Percentiles rank a stretch among this genome's conserved stretches.
phyloP scores from a whole-genome alignment of 164 flowering plant species.

The grape (Vitis vinifera) region ASM3070453v1 NC_081811.1:7798501-7799000 shows the following conservation, averaged over 20 bases:
- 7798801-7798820: constrained; percentile 83
- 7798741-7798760: constrained; percentile 79
- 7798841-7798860: constrained; percentile 39
- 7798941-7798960: neutral
- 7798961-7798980: neutral
- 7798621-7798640: constrained; percentile 64
- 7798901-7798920: constrained; percentile 65
- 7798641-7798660: constrained; percentile 71
- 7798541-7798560: no score
- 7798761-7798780: constrained; percentile 96
- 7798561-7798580: no score
- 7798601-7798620: constrained; percentile 75
- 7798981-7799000: neutral
- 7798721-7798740: constrained; percentile 44
- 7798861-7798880: constrained; percentile 42
- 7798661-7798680: constrained; percentile 79
- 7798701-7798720: constrained; percentile 79
- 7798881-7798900: constrained; percentile 39
- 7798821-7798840: constrained; percentile 53
- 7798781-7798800: constrained; percentile 88
- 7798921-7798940: neutral
- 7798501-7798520: no score
- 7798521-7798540: no score
- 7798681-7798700: constrained; percentile 81
- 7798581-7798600: neutral